phyloP scores from a whole-genome alignment of 2,329 filamentous ascomycete species.

The Fusarium foetens region DNA sequence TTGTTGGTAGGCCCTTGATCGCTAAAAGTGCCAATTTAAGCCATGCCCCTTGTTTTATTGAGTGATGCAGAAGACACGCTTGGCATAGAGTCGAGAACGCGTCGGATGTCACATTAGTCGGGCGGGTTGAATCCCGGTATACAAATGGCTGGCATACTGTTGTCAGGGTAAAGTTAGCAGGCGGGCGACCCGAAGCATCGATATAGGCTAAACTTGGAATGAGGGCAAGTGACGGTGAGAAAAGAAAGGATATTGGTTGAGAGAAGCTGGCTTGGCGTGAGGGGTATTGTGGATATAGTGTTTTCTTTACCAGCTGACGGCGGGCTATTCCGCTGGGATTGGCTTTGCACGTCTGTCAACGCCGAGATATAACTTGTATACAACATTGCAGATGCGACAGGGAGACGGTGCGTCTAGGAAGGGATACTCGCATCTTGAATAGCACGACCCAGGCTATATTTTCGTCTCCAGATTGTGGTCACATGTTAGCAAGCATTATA shows the following conservation, averaged over 20 bases:
- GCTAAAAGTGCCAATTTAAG: accelerated
- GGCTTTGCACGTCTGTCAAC: background rate
- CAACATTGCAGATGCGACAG: accelerated
- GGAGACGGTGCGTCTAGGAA: accelerated
- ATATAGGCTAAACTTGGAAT: background rate
- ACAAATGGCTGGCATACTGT: background rate
- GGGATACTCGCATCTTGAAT: background rate
- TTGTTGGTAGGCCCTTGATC: background rate
- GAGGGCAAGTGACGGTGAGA: background rate
- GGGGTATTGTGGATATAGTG: background rate
- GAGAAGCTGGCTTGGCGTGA: background rate
- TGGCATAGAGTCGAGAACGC: background rate
- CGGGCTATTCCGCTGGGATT: background rate
- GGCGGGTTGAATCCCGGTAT: accelerated
- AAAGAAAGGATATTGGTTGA: accelerated
- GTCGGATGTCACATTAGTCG: background rate
- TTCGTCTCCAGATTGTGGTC: background rate
- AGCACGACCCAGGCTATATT: background rate
- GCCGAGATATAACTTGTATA: background rate
- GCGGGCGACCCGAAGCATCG: background rate
- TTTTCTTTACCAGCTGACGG: accelerated
- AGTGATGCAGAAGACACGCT: background rate
- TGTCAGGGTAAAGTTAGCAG: background rate
- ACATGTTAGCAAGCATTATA: background rate
- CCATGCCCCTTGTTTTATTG: accelerated